Base-by-base conservation (phyloP, 148 eudicot species). In the Fagopyrum tataricum region DNA sequence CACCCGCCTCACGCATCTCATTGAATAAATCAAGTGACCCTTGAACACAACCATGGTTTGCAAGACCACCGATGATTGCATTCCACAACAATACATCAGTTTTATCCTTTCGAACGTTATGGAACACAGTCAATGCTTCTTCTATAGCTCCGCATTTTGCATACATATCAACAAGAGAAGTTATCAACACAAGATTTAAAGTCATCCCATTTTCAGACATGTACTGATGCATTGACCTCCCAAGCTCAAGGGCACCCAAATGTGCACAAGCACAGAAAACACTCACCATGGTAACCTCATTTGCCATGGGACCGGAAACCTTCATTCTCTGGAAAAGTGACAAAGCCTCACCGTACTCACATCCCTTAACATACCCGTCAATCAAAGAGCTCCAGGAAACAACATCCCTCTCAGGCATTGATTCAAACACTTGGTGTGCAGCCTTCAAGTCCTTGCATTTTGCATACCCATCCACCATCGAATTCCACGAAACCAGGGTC, bases 281-380 rank as follows among this genome's bases (percentile, higher is more conserved):
- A 78, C 98, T 91, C 73, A 93, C 96, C 94, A 90, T 85, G 6
- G 98, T 93, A 67, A 93, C 98, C 85, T 90, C 96, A 79, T 90
- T 93, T 8, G 91, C 89, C 85, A 80, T 79, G 2, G 83, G 73
- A 9, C 96, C 93, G 3, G 31, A 64, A 4, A 3, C 78, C 71
- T 18, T 72, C 96, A 93, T 93, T 76, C 78, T 84, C 74, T 77
- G 83, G 46, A 93, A 93, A 68, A 87, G 67, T 2, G 71, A 81
- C 82, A 93, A 75, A 37, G 96, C 98, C 81, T 89, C 87, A 4
- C 48, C 42, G 73, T 86, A 82, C 66, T 87, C 78, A 13, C 92
- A 89, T 7, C 76, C 78, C 80, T 91, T 93, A 2, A 93, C 98
- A 81, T 82, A 89, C 64, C 98, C 98, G 78, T 89, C 96, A 76